Evolutionary conservation across 2,329 filamentous ascomycete species (phyloP).

Genomic region (Fusarium sulawesiense): DNA sequence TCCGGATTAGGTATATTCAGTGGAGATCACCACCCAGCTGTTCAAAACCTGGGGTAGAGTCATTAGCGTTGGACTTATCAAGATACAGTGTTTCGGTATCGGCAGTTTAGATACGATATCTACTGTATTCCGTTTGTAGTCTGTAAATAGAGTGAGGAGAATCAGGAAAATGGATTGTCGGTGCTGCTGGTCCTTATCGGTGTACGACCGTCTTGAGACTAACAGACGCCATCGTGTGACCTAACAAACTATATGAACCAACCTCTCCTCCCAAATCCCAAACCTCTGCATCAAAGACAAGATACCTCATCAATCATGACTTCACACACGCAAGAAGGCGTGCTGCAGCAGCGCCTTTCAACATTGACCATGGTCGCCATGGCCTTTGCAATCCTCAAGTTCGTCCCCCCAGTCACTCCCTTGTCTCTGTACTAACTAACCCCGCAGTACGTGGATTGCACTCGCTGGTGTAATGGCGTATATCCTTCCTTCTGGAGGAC

Average conservation of each 20-base stretch:
- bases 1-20: background rate
- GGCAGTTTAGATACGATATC: conserved; percentile 5
- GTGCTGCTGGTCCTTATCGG: background rate
- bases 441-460: conserved; percentile 46
- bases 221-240: background rate
- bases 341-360: conserved; percentile 43
- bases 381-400: conserved; percentile 58
- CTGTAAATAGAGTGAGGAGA: background rate
- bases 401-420: background rate
- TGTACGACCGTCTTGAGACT: background rate
- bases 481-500: conserved; percentile 56
- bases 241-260: conserved; percentile 16
- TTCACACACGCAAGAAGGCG: background rate
- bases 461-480: conserved; percentile 57
- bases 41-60: conserved; percentile 19
- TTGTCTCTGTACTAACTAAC: background rate
- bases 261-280: background rate
- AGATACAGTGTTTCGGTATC: background rate
- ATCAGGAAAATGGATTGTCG: background rate
- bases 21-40: background rate
- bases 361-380: conserved; percentile 57
- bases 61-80: conserved; percentile 16
- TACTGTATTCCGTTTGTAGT: no score
- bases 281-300: background rate
- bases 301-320: background rate